These are phyloP conservation scores for Heritiera littoralis DNA, from an alignment of 345 rosid genomes.

Conservation along the genomic window DNA sequence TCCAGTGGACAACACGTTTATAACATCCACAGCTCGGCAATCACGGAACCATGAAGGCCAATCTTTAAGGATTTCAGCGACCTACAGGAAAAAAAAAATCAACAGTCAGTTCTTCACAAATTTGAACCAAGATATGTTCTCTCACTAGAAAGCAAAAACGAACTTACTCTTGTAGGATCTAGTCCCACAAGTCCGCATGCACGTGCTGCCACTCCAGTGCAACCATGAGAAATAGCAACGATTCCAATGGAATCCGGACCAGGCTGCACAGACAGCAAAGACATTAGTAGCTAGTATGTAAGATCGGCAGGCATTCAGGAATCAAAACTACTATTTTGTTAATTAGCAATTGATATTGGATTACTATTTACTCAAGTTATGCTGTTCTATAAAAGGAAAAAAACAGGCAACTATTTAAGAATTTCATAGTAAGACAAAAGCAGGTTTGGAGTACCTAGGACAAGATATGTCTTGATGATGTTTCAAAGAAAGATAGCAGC, in stretches of 20 bases:
- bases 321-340: neutral
- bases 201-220: conserved; percentile 98
- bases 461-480: neutral
- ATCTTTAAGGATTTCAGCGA: conserved; percentile 97
- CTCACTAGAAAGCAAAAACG: neutral
- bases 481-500: neutral
- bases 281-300: neutral
- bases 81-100: conserved; percentile 41
- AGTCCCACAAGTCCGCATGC: conserved; percentile 99
- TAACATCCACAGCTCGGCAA: conserved; percentile 86
- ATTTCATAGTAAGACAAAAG: neutral
- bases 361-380: neutral
- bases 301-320: neutral
- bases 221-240: conserved; percentile 99
- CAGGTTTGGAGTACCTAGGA: neutral
- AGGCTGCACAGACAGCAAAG: conserved; percentile 56
- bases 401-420: neutral
- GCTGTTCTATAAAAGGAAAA: neutral
- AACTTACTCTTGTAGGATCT: conserved; percentile 94
- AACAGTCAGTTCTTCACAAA: neutral
- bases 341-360: neutral
- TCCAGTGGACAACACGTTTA: conserved; percentile 83
- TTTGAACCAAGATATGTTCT: neutral
- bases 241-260: conserved; percentile 99
- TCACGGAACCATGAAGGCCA: conserved; percentile 90